Percentiles rank a stretch among this genome's conserved stretches.
Conservation (phyloP, 805 yeast genomes). For the Candida dajiaensis region DNA sequence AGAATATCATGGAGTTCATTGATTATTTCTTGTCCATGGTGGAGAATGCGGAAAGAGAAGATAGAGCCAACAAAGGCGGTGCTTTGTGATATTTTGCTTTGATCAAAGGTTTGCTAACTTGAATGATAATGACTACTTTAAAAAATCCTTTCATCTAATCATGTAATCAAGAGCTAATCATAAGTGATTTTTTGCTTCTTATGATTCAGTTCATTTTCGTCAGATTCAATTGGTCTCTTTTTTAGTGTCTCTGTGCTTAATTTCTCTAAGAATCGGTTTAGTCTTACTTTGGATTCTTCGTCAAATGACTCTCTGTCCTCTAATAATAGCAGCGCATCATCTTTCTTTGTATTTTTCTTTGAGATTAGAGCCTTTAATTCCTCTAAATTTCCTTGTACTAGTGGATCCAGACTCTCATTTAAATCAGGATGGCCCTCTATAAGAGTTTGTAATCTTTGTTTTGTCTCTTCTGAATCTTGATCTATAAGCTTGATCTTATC, state of each 20-base stretch:
- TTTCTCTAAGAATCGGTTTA: neutral
- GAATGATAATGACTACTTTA: neutral
- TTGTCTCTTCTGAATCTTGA: neutral
- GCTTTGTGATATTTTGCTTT: neutral
- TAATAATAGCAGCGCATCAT: neutral
- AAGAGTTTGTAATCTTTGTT: neutral
- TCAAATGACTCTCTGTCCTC: neutral
- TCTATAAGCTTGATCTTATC: neutral
- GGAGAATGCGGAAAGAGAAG: neutral
- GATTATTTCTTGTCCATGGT: slow-evolving; percentile 6
- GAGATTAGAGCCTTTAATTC: neutral
- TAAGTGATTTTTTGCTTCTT: neutral
- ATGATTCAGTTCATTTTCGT: neutral
- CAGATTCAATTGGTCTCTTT: neutral
- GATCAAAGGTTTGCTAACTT: neutral
- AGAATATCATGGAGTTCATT: slow-evolving; percentile 10
- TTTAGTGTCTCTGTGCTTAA: neutral
- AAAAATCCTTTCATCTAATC: neutral
- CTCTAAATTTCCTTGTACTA: neutral
- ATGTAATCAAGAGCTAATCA: neutral
- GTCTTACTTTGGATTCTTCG: neutral
- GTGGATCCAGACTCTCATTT: neutral
- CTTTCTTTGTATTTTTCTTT: neutral
- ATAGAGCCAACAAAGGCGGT: neutral
- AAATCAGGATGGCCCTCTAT: neutral